Evolutionary conservation across 331 rosid species (phyloP), one percentile per base, ranked within the genome.

Genomic region (Arachis monticola): DNA sequence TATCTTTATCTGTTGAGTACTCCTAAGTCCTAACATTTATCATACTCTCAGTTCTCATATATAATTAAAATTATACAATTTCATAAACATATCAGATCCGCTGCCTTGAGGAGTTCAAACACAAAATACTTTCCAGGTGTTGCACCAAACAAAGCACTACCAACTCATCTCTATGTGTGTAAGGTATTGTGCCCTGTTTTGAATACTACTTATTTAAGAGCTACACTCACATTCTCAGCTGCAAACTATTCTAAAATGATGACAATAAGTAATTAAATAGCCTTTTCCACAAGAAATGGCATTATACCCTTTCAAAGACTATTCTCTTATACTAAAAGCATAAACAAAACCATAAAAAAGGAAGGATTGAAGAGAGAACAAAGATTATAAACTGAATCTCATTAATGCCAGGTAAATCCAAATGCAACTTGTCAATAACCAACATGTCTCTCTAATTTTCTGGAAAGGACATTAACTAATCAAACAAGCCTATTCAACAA

Each of bases 181-280:
- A 44, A 61, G 38, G 62, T 30, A 45, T 41, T 8, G 59, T 9
- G 13, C 58, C 10, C 32, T 64, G 13, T 44, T 32, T 53, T 45
- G 32, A 30, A 70, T 41, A 55, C 30, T 52, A 14, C 30, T 60
- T 59, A 30, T 10, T 78, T 46, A 64, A 46, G 63, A 41, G 69
- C 50, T 46, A 55, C 82, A 60, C 55, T 64, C 13, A 13, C 65
- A 58, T 67, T 52, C 59, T 61, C 40, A 35, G 48, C 8, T 60
- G 55, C 27, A 60, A 50, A 60, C 44, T 38, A 60, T 48, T 52
- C 56, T 45, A 52, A n/a, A n/a, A 46, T 2, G 40, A 50, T 40
- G 13, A 27, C 35, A 13, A 12, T 47, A 48, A 2, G 60, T 38
- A 41, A 61, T 9, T 47, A n/a, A 60, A 68, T 38, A 41, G 61